Evolutionary conservation across 108 stramenopile species (phyloP).

Genomic region (Cyclotella distinguenda): DNA sequence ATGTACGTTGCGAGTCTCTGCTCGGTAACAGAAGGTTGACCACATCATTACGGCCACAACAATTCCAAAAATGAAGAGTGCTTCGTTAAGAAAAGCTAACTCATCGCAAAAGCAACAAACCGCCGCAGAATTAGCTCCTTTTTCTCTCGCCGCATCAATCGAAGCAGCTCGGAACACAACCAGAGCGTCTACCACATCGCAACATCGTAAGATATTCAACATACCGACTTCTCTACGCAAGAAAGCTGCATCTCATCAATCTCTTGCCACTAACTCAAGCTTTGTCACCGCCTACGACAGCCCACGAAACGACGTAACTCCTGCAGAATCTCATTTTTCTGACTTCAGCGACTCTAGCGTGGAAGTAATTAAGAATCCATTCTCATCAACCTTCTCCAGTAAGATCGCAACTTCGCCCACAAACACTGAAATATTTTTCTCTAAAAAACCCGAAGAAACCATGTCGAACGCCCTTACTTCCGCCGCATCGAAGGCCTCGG

Average conservation of each 20-base stretch:
- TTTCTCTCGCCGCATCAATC: slow-evolving; percentile 34
- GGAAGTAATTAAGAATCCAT: no score
- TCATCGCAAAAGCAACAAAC: background rate
- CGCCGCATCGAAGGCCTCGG: background rate
- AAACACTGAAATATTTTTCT: slow-evolving; percentile 16
- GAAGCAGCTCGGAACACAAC: slow-evolving; percentile 23
- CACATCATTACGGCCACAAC: background rate
- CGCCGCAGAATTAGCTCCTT: slow-evolving; percentile 24
- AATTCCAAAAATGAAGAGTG: slow-evolving; percentile 1
- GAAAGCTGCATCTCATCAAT: slow-evolving; percentile 21
- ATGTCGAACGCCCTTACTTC: background rate
- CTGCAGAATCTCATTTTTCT: slow-evolving; percentile 25
- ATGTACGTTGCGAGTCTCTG: no score
- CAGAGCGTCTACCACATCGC: background rate
- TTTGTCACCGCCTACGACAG: slow-evolving; percentile 35
- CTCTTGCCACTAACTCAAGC: slow-evolving; percentile 30
- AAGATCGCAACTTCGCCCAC: slow-evolving; percentile 5
- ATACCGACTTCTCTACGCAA: slow-evolving; percentile 21
- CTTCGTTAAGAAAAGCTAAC: background rate
- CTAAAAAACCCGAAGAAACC: slow-evolving; percentile 15
- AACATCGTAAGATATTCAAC: slow-evolving; percentile 12
- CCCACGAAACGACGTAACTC: slow-evolving; percentile 12
- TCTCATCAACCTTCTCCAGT: background rate
- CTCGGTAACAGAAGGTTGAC: no score
- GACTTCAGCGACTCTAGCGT: slow-evolving; percentile 13